Evolutionary conservation across 208 protist species (phyloP).

Genomic region (Wallacemonas rigidus): DNA sequence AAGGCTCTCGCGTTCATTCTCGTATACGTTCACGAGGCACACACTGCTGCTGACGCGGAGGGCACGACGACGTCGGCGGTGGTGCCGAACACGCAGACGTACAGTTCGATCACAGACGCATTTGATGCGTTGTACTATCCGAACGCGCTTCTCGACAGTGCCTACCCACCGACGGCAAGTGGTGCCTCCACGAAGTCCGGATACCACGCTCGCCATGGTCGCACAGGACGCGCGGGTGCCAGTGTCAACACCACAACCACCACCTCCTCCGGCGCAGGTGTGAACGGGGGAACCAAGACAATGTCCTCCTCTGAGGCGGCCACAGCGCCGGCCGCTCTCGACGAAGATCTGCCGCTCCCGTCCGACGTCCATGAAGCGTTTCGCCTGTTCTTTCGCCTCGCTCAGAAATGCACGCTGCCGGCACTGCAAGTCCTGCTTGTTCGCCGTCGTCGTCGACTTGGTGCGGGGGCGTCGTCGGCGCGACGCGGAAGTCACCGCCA

Average conservation of each 20-base stretch:
- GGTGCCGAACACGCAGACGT: slow-evolving; percentile 3
- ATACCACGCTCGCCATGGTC: not conserved
- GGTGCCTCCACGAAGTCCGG: no score
- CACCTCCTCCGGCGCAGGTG: not conserved
- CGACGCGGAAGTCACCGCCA: no score
- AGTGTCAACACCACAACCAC: not conserved
- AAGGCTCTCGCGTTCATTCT: not conserved
- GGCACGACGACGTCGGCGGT: not conserved
- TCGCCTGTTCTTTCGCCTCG: slow-evolving; percentile 11
- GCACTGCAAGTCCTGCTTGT: slow-evolving; percentile 1
- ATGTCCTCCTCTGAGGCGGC: not conserved
- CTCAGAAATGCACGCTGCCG: slow-evolving; percentile 10
- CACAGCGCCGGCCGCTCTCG: not conserved
- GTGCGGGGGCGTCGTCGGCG: not conserved
- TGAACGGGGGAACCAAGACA: no score
- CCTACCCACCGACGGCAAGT: not conserved
- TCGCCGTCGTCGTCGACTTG: slow-evolving; percentile 1
- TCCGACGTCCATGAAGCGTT: slow-evolving; percentile 20
- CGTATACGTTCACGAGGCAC: not conserved
- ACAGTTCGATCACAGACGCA: slow-evolving; percentile 6
- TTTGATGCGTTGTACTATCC: slow-evolving; percentile 2
- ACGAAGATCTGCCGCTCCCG: slow-evolving; percentile 13
- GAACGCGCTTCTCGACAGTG: not conserved
- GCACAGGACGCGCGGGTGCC: not conserved
- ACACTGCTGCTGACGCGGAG: not conserved